Evolutionary conservation across 495 filamentous ascomycete species (phyloP).

Genomic region (Penicillium simplicissimum): DNA sequence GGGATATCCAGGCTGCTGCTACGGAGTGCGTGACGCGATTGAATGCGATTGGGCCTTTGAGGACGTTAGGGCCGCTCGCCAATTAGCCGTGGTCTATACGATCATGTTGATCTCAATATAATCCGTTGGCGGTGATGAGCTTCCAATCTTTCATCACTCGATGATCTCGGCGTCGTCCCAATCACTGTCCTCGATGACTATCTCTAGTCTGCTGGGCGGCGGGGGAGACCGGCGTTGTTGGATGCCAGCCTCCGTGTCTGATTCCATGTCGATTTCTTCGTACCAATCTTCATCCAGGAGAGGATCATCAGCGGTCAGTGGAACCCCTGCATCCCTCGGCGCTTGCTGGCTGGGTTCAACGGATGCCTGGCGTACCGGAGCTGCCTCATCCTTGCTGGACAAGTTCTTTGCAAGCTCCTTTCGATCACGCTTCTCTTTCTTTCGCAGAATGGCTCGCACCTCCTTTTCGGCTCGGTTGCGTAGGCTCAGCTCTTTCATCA

Average conservation of each 20-base stretch:
- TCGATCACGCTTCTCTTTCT: conserved; percentile 36
- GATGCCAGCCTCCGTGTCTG: conserved; percentile 32
- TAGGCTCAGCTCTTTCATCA: conserved; percentile 80
- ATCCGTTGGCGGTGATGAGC: neutral
- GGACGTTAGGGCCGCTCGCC: conserved; percentile 44
- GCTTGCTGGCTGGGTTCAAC: conserved; percentile 8
- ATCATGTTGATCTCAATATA: neutral
- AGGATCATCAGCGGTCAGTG: conserved; percentile 32
- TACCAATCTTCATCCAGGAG: conserved; percentile 41
- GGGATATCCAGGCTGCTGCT: conserved; percentile 58
- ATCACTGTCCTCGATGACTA: conserved; percentile 65
- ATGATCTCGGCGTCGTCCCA: conserved; percentile 52
- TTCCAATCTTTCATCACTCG: conserved; percentile 34
- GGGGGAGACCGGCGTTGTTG: conserved; percentile 15
- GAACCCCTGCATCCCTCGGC: neutral
- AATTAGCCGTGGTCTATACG: conserved; percentile 16
- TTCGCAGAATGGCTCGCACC: conserved; percentile 63
- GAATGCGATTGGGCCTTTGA: conserved; percentile 39
- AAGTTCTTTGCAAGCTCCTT: conserved; percentile 14
- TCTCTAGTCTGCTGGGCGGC: conserved; percentile 30
- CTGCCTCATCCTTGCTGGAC: conserved; percentile 4
- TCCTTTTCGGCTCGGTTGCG: conserved; percentile 67
- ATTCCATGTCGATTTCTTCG: conserved; percentile 35
- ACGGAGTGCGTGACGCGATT: conserved; percentile 45
- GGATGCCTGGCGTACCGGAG: conserved; percentile 5